Evolutionary conservation across 1,284 basidiomycete species (phyloP).

Genomic region (Apiotrichum domesticum): DNA sequence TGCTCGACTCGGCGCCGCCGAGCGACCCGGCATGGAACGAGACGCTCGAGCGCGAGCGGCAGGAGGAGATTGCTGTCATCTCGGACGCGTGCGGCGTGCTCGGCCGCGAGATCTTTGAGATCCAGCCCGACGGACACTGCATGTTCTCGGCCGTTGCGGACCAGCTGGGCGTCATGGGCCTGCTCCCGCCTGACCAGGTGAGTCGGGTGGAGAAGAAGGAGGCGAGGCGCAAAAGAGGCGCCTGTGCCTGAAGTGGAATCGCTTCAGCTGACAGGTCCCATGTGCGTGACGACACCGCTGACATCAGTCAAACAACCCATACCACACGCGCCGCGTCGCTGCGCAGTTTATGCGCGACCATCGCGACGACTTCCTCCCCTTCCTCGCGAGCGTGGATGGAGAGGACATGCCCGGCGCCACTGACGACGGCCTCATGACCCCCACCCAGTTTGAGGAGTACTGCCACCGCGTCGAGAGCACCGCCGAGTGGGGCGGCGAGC

Average conservation of each 20-base stretch:
- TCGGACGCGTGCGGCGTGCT: constrained; percentile 61
- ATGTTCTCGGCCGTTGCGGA: constrained; percentile 89
- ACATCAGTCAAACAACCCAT: constrained; percentile 28
- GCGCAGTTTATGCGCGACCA: constrained; percentile 77
- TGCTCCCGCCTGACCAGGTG: constrained; percentile 33
- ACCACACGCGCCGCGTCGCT: constrained; percentile 60
- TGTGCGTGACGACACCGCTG: not conserved
- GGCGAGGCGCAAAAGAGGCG: too few relatives aligned
- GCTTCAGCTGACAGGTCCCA: too few relatives aligned
- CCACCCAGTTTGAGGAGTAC: constrained; percentile 65
- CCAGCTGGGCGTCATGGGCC: constrained; percentile 50
- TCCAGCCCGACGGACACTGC: constrained; percentile 92
- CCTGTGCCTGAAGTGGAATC: too few relatives aligned
- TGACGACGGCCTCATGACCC: constrained; percentile 66
- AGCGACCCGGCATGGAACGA: constrained; percentile 61
- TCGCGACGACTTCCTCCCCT: constrained; percentile 87
- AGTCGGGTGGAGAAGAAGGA: not conserved
- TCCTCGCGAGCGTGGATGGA: constrained; percentile 70
- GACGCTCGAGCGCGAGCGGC: constrained; percentile 61
- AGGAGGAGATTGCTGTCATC: constrained; percentile 68
- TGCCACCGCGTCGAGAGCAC: constrained; percentile 75
- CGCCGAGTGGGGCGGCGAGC: constrained; percentile 93
- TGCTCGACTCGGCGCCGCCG: constrained; percentile 58
- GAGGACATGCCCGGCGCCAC: constrained; percentile 68
- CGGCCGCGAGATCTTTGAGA: constrained; percentile 67